Evolutionary conservation across 352 stramenopile genomes (phyloP).

Genomic region (Globisporangium apiculatum): DNA sequence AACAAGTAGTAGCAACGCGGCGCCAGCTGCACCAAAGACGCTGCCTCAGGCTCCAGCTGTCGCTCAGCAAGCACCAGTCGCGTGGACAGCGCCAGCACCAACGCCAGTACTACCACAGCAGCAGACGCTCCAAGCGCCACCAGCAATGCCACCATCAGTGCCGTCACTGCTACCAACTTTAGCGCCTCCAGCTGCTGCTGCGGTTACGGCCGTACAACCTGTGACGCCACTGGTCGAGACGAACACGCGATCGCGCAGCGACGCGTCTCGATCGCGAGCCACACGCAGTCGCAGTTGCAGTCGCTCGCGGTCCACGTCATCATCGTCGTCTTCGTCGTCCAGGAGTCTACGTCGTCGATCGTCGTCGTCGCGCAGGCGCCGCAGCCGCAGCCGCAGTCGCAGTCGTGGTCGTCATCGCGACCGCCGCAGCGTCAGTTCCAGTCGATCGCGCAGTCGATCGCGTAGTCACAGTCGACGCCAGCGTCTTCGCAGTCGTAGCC

Average conservation of each 20-base stretch:
- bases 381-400: constrained; percentile 9
- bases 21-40: neutral
- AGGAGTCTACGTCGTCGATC: constrained; percentile 1
- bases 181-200: neutral
- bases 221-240: too few relatives aligned
- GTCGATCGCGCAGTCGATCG: constrained; percentile 25
- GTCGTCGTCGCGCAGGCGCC: constrained; percentile 1
- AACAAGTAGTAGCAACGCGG: neutral
- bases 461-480: constrained; percentile 12
- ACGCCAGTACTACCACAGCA: neutral
- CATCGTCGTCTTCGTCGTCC: neutral
- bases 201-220: too few relatives aligned
- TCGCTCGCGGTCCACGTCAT: neutral
- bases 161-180: neutral
- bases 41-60: neutral
- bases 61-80: neutral
- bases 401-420: constrained; percentile 11
- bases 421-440: constrained; percentile 16
- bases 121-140: neutral
- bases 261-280: neutral
- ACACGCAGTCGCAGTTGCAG: neutral
- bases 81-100: neutral
- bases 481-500: constrained; percentile 2
- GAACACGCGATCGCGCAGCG: neutral
- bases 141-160: too few relatives aligned